These are phyloP conservation scores for Avena insularis DNA, from an alignment of 176 grass and related monocot species.

Conservation along the genomic window DNA sequence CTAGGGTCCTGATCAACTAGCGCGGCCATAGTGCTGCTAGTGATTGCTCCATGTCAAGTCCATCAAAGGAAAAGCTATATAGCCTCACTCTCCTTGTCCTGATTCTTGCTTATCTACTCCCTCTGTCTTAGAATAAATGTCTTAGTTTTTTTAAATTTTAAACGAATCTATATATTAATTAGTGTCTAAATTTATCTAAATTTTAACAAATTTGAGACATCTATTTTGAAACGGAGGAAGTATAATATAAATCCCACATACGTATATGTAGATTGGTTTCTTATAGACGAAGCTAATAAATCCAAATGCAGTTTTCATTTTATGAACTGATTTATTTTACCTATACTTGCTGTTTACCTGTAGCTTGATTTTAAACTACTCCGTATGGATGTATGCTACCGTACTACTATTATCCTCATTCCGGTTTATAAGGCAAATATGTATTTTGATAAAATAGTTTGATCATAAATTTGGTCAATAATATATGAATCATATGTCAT, in stretches of 20 bases:
- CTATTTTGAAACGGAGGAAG: no score
- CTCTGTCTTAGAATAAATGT: no score
- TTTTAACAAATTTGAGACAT: no score
- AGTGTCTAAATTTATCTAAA: no score
- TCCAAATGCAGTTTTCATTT: background rate
- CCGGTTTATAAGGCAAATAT: no score
- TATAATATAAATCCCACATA: background rate
- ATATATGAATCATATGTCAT: no score
- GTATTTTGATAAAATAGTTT: no score
- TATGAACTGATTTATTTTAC: background rate
- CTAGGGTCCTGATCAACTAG: conserved; percentile 45
- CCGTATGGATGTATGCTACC: no score
- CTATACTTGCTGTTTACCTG: background rate
- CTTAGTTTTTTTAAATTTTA: no score
- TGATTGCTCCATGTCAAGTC: conserved; percentile 56
- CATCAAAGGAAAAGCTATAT: conserved; percentile 39
- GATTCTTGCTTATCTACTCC: conserved; percentile 50
- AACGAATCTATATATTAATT: no score
- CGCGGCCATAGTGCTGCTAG: conserved; percentile 41
- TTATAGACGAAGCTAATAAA: conserved; percentile 42
- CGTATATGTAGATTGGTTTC: conserved; percentile 41
- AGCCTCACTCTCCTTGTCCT: background rate
- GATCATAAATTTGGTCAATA: no score
- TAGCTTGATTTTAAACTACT: background rate
- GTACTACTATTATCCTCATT: no score